Conservation (phyloP, 2,329 filamentous ascomycete genomes). For the Colletotrichum orchidophilum region DNA sequence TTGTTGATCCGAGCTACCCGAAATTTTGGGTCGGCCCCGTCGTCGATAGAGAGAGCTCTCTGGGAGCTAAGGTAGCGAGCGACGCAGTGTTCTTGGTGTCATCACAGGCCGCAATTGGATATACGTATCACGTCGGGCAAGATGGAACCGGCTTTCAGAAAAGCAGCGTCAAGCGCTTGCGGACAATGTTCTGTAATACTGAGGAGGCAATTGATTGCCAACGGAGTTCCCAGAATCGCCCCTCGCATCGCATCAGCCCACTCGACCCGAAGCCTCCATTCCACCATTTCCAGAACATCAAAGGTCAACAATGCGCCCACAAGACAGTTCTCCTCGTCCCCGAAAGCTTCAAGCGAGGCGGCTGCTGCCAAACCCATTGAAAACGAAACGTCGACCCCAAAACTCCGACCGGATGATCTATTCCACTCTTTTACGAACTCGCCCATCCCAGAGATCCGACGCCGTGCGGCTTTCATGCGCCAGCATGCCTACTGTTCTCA, state of each 20-base stretch:
- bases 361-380: conserved; percentile 37
- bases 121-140: background rate
- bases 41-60: background rate
- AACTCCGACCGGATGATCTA: conserved; percentile 78
- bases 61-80: background rate
- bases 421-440: conserved; percentile 94
- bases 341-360: conserved; percentile 40
- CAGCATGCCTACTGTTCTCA: conserved; percentile 95
- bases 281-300: conserved; percentile 32
- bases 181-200: conserved; percentile 35
- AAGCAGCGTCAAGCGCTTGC: conserved; percentile 38
- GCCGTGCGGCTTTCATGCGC: conserved; percentile 88
- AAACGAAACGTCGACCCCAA: conserved; percentile 38
- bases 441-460: conserved; percentile 86
- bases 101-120: conserved; percentile 4
- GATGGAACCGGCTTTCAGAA: conserved; percentile 37
- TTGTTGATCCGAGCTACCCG: conserved; percentile 30
- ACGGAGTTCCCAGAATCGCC: conserved; percentile 1
- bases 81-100: background rate
- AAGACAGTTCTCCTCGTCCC: conserved; percentile 45
- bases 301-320: conserved; percentile 32
- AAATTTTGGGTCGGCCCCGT: conserved; percentile 30
- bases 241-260: conserved; percentile 39
- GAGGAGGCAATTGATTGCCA: conserved; percentile 33
- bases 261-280: conserved; percentile 42